phyloP scores from a whole-genome alignment of 805 yeast species.

The Saccharomycopsis fibuligera region DNA sequence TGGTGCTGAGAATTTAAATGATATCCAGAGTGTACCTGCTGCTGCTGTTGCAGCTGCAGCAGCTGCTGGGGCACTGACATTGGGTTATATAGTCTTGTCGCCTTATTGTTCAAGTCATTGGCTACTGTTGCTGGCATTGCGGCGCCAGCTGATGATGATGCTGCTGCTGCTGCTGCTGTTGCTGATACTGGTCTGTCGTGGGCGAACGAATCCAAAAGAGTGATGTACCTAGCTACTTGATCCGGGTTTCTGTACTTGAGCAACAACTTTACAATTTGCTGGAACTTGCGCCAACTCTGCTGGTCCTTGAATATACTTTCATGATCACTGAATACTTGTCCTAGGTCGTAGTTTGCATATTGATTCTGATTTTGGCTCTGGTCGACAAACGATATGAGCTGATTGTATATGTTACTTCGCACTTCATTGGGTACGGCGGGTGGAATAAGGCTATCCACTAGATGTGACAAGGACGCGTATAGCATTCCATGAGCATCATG shows the following conservation, averaged over 20 bases:
- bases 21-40: background rate
- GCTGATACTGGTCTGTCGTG: background rate
- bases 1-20: background rate
- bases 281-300: conserved; percentile 31
- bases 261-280: conserved; percentile 29
- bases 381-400: too few relatives aligned
- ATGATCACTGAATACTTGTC: background rate
- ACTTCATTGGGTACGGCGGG: too few relatives aligned
- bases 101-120: background rate
- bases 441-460: too few relatives aligned
- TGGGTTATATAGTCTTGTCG: background rate
- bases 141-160: background rate
- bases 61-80: too few relatives aligned
- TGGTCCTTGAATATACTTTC: background rate
- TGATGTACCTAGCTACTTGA: conserved; percentile 33
- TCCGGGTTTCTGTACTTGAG: conserved; percentile 28
- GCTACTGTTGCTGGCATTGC: background rate
- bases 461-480: too few relatives aligned
- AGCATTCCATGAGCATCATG: too few relatives aligned
- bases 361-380: too few relatives aligned
- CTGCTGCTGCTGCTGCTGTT: conserved; percentile 4
- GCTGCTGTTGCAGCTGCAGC: background rate
- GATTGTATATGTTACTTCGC: too few relatives aligned
- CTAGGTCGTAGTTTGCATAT: background rate
- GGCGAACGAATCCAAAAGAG: conserved; percentile 26